Base-by-base conservation (phyloP, 2,329 filamentous ascomycete species). In the Pyrenophora graminea region DNA sequence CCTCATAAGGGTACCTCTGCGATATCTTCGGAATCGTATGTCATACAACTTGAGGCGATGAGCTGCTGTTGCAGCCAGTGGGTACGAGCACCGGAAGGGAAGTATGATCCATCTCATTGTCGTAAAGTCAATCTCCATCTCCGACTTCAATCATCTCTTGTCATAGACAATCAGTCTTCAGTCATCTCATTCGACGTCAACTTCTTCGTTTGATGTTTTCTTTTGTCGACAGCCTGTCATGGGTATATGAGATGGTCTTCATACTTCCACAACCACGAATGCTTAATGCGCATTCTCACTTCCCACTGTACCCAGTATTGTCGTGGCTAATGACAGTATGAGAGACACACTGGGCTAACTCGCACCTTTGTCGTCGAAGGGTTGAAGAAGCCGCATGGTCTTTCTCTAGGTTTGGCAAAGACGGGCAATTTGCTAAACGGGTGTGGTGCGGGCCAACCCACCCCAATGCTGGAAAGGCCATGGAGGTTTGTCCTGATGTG, bases 101-200 rank as follows among this genome's bases (percentile, higher is more conserved):
- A 55, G 40, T 51, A 51, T 51, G 44, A 44, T 42, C 41, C 40
- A 38, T 45, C 30, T 45, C 34, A 39, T 44, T 43, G 38, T 43
- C 42, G 46, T 9, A 27, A 4, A 17, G 27, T 4, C 19, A 36
- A 12, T 25, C 31, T 34, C 18, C 19, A 25, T 27, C 31, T 41
- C 21, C 17, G n/a, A 42, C 21, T 18, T 39, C 30, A 7, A 7
- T 37, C 39, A n/a, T 34, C 19, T 47, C 23, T 30, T n/a, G 21
- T 34, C 38, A 13, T 10, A 23, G 34, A 6, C 18, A 18, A 21
- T 42, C 38, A 15, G 21, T 31, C 36, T 23, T 23, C 42, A 9
- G 17, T 19, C 13, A 41, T 41, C 32, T 18, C 18, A 8, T n/a
- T 42, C 23, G 17, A 21, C 21, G 21, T 27, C 39, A 21, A 21